These are phyloP conservation scores for Tulasnella sp. DNA, from an alignment of 768 basidiomycete species.

Conservation along the genomic window DNA sequence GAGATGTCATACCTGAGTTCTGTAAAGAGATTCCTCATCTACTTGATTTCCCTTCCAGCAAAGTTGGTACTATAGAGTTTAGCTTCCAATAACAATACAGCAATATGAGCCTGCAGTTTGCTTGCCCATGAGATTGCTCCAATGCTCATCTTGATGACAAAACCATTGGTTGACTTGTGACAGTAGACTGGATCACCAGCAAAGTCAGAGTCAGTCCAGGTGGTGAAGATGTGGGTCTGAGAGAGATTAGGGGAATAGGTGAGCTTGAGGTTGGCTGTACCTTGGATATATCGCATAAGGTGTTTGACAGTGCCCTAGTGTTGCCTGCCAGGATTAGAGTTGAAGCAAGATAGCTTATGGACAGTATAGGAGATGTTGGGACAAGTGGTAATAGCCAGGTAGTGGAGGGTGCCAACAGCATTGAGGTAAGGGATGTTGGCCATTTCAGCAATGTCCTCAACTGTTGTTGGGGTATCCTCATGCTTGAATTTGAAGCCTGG, in stretches of 20 bases:
- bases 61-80: constrained; percentile 23
- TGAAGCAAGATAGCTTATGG: constrained; percentile 17
- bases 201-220: background rate
- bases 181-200: background rate
- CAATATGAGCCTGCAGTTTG: constrained; percentile 24
- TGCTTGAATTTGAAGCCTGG: constrained; percentile 22
- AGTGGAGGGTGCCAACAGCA: constrained; percentile 17
- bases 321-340: constrained; percentile 3
- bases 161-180: constrained; percentile 19
- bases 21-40: constrained; percentile 19
- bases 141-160: constrained; percentile 21
- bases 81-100: constrained; percentile 27
- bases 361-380: constrained; percentile 22
- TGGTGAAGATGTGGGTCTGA: background rate
- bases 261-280: constrained; percentile 18
- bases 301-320: constrained; percentile 19
- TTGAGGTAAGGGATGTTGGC: background rate
- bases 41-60: constrained; percentile 22
- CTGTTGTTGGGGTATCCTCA: constrained; percentile 23
- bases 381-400: constrained; percentile 12
- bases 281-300: constrained; percentile 21
- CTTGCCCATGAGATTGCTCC: constrained; percentile 21
- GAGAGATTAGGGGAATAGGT: background rate
- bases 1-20: constrained; percentile 14
- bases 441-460: constrained; percentile 8